Base-by-base conservation (phyloP, 1,284 basidiomycete genomes). In the Psilocybe mexicana region DNA sequence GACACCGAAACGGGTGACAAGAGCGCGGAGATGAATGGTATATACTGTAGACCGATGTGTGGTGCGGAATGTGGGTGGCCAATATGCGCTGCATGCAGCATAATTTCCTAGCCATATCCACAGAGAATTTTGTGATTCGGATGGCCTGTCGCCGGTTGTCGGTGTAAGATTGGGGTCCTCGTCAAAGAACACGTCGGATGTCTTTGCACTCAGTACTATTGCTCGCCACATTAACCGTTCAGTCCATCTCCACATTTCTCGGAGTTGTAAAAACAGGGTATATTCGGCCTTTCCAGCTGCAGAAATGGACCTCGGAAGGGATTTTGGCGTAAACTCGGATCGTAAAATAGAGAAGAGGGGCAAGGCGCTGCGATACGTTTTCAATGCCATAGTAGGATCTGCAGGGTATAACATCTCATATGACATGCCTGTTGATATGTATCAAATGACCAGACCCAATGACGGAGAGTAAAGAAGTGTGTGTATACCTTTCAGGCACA, bases 221-320 rank as follows among this genome's bases (percentile, higher is more conserved):
- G 83, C 83, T 14, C 90, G 80, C 76, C 88, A 88, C n/a, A 92
- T 72, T 26, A 90, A 74, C 33, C 84, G 78, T 66, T 93, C 90
- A 2, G 80, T 77, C 90, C 90, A 93, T 57, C 89, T 78, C 90
- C 90, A 93, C 6, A 92, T 76, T 63, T 93, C 90, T 25, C 85
- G 83, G 48, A 87, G 84, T 44, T 78, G 80, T 3, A 75, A 70
- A 66, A 92, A 92, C 2, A 84, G 77, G 7, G 77, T 73, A 53
- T 75, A 72, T 62, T 79, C 73, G 36, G 75, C 57, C 58, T 75
- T 75, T 4, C 76, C 75, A 5, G 73, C 55, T 5, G 74, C 65
- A 23, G 73, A 66, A 25, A 73, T 66, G 1, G 56, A 43, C 12
- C 59, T 63, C 26, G 67, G 61, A 5, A 62, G 43, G 18, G 51